phyloP scores from a whole-genome alignment of 192 early-diverging fungal genomes.

The Linnemannia elongata region DNA sequence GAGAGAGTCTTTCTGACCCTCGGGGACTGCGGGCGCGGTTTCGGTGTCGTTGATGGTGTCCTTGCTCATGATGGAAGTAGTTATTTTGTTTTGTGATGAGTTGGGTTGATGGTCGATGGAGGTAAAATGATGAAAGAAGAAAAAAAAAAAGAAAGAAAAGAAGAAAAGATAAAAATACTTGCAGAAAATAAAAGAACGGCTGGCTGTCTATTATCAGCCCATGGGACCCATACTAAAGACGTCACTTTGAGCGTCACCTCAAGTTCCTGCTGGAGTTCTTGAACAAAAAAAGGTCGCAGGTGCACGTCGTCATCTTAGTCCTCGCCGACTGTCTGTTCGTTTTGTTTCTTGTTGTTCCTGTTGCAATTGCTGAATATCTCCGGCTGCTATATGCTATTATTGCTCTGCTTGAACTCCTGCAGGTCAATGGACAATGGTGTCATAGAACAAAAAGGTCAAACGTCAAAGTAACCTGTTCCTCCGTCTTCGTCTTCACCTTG shows the following conservation, averaged over 20 bases:
- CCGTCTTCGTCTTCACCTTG: neutral
- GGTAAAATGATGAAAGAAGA: neutral
- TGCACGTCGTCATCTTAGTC: neutral
- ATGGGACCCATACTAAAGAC: neutral
- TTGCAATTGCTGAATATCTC: neutral
- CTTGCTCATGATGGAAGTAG: constrained; percentile 36
- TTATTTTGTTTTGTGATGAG: neutral
- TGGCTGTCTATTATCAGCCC: neutral
- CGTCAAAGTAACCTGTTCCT: neutral
- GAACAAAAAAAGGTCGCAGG: too few species aligned
- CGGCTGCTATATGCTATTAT: neutral
- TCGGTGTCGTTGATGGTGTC: constrained; percentile 33
- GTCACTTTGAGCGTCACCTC: neutral
- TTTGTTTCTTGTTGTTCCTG: too few species aligned
- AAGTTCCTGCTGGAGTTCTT: neutral
- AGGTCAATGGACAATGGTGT: neutral
- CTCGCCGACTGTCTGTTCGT: neutral
- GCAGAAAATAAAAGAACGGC: neutral
- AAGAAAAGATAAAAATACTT: neutral
- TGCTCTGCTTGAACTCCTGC: neutral
- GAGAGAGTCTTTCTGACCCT: constrained; percentile 73
- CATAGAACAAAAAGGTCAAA: neutral
- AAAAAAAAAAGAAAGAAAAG: neutral
- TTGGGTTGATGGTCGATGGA: neutral
- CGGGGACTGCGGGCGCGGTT: constrained; percentile 61